phyloP scores from a whole-genome alignment of 2,329 filamentous ascomycete species.

The Fusarium sp. region DNA sequence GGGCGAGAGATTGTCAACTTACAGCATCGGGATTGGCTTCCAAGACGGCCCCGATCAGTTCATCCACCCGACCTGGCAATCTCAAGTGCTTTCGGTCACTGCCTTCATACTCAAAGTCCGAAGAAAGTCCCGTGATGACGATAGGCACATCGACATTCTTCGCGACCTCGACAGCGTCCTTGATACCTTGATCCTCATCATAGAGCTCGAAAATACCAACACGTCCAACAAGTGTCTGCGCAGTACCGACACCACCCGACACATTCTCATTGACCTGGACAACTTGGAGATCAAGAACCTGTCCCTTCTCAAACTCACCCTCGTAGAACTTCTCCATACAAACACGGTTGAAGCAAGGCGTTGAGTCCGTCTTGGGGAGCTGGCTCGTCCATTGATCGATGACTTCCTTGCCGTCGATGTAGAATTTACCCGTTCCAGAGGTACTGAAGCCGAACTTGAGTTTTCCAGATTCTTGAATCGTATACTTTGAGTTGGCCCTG shows the following conservation, averaged over 20 bases:
- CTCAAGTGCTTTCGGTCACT: conserved; percentile 77
- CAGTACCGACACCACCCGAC: conserved; percentile 37
- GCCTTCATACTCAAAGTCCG: conserved; percentile 57
- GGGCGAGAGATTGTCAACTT: conserved; percentile 56
- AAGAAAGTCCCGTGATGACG: conserved; percentile 65
- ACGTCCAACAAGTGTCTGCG: conserved; percentile 33
- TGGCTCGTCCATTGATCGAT: conserved; percentile 50
- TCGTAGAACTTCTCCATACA: conserved; percentile 38
- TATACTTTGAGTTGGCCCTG: conserved; percentile 25
- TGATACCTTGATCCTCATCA: conserved; percentile 47
- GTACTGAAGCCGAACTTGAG: conserved; percentile 50
- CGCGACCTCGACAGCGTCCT: conserved; percentile 45
- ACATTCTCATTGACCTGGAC: conserved; percentile 39
- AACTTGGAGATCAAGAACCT: conserved; percentile 28
- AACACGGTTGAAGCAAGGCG: conserved; percentile 49
- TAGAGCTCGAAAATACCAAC: conserved; percentile 36
- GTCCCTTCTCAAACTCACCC: conserved; percentile 1
- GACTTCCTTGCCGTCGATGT: conserved; percentile 48
- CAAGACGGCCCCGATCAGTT: conserved; percentile 65
- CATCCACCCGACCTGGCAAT: conserved; percentile 68
- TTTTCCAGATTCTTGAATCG: not conserved
- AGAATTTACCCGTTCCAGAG: conserved; percentile 51
- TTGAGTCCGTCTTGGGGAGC: conserved; percentile 48
- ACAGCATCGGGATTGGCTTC: conserved; percentile 67
- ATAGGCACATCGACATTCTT: conserved; percentile 66